Base-by-base conservation (phyloP, 441 rosid species). In the Theobroma grandiflorum region DNA sequence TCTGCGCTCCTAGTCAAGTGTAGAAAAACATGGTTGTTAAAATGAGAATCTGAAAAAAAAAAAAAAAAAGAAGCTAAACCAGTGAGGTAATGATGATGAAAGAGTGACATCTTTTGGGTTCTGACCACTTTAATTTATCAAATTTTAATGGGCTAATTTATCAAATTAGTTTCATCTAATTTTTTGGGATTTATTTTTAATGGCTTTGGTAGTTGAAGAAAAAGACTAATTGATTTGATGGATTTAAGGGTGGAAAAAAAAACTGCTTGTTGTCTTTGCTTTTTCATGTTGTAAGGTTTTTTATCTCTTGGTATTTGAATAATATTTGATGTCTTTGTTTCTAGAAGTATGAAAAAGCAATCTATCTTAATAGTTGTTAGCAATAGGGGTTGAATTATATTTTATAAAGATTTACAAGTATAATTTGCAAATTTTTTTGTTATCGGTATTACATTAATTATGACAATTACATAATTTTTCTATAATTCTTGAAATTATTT, bases 381-480 rank as follows among this genome's bases (percentile, higher is more conserved):
- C 45, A 31, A 50, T 31, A 33, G 45, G 40, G n/a, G 59, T 50
- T 50, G 59, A 50, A 71, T 49, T 70, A 26, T 22, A 31, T 49
- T 69, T 68, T 47, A 49, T 31, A 70, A 6, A 70, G 20, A 71
- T 71, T 49, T 50, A 31, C 33, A 50, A 49, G 74, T 49, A 26
- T 8, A 71, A 50, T 71, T 71, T 33, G 33, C n/a, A 37, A 10
- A 72, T 1, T 53, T 35, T 53, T 6, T 53, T 70, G 3, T 47
- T 55, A 26, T 70, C 14, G 35, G 37, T 42, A 45, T 20, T 40
- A 6, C n/a, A 70, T 14, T 53, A 37, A 20, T 9, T 53, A 5
- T 53, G 11, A 18, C 22, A 47, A 49, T 70, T 70, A 18, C 15
- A 53, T 18, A 16, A 16, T 33, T 53, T 70, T 53, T 53, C 33